Evolutionary conservation across 371 early-diverging fungal genomes (phyloP), one percentile per base, ranked within the genome.

Genomic region (Vairimorpha apis): DNA sequence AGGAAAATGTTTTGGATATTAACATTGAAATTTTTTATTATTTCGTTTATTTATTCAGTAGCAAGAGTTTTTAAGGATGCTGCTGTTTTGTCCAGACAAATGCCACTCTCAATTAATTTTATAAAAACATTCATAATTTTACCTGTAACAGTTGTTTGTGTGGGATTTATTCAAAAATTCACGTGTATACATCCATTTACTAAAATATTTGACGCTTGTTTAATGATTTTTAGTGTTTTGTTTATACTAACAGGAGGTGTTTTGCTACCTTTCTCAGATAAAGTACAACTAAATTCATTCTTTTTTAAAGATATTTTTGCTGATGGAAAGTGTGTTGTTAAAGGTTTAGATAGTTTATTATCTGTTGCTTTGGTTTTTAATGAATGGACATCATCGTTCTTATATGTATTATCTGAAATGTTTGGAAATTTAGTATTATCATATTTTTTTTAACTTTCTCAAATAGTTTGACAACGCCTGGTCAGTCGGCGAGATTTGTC

Each of bases 11-110:
- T 77, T 65, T 68, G 67, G 43, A 23, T 72, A 12, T 75, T 80
- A 76, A 68, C 73, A 30, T 55, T 70, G 53, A 71, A 77, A 30
- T 80, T 77, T 70, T 70, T 55, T 29, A 51, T 55, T 58, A 68
- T 75, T 51, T 74, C 72, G 0, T 67, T 72, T 30, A 75, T 75
- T 2, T 80, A 80, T 53, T 80, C 81, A 18, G 66, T 80, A 25
- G 67, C 70, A 49, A 70, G 81, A 71, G 77, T 75, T 38, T 67
- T 77, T 45, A 80, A 80, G 59, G 81, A 80, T 58, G 74, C 75
- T 16, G 64, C 77, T 25, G 74, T 80, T 14, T 32, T 77, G 14
- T 64, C 60, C 12, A 59, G 78, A 55, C 77, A 75, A 65, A 59
- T 75, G 25, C 77, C 78, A 0, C 76, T 75, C 16, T 75, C 77